Percentiles rank a stretch among this genome's conserved stretches.
Conservation (phyloP, 106 monocot species). For the Dendrobium officinale region DNA sequence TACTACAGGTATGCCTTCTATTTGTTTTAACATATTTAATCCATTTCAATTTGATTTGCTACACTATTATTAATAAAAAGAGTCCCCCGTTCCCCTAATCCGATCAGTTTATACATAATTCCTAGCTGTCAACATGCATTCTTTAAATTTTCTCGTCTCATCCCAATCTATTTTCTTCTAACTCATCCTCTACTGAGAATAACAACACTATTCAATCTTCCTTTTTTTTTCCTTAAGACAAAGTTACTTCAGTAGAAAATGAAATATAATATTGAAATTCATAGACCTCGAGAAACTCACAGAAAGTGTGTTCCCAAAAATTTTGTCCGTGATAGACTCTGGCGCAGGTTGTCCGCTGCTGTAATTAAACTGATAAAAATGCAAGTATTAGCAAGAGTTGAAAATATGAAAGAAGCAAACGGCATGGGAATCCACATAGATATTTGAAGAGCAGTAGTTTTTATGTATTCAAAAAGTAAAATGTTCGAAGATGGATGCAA, state of each 20-base stretch:
- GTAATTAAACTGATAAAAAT: constrained; percentile 80
- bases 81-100: too few relatives aligned
- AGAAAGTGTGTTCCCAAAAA: constrained; percentile 91
- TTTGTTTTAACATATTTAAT: too few relatives aligned
- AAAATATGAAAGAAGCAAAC: neutral
- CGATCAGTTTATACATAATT: too few relatives aligned
- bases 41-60: too few relatives aligned
- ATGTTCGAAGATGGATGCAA: neutral
- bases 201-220: neutral
- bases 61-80: too few relatives aligned
- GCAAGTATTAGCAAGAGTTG: constrained; percentile 8
- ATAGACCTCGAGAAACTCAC: constrained; percentile 29
- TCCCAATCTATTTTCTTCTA: too few relatives aligned
- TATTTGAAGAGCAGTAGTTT: neutral
- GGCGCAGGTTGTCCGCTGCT: constrained; percentile 98
- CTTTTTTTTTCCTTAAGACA: neutral
- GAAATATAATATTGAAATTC: neutral
- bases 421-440: neutral
- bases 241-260: neutral
- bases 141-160: too few relatives aligned
- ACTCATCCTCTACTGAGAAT: too few relatives aligned
- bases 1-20: too few relatives aligned
- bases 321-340: constrained; percentile 86
- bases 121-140: too few relatives aligned
- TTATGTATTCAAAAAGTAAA: neutral